Evolutionary conservation across 2,329 filamentous ascomycete genomes (phyloP).

Genomic region (Purpureocillium lavendulum): DNA sequence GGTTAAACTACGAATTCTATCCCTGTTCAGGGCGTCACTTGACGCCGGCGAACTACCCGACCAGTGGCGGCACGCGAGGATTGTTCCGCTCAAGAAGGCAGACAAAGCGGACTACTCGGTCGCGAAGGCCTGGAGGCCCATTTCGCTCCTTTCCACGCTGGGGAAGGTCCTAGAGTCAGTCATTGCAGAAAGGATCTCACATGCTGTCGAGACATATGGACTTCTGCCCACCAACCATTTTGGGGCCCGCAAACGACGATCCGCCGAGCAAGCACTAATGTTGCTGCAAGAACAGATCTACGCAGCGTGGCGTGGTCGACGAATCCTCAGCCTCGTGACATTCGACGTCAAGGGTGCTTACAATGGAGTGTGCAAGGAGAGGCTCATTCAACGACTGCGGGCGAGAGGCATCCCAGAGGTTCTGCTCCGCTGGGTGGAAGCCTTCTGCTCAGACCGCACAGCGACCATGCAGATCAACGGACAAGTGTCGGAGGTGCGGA

Average conservation of each 20-base stretch:
- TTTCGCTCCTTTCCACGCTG: conserved; percentile 10
- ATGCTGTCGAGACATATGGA: conserved; percentile 4
- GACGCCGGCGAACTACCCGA: conserved; percentile 9
- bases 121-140: conserved; percentile 13
- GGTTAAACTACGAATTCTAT: conserved; percentile 8
- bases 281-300: conserved; percentile 6
- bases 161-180: conserved; percentile 12
- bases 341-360: conserved; percentile 9
- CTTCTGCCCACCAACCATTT: conserved; percentile 6
- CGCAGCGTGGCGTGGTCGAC: conserved; percentile 2
- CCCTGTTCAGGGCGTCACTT: conserved; percentile 9
- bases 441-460: conserved; percentile 5
- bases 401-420: conserved; percentile 7
- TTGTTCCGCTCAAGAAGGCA: conserved; percentile 19
- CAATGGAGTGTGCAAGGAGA: conserved; percentile 9
- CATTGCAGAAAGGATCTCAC: conserved; percentile 10
- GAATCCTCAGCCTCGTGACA: conserved; percentile 6
- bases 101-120: conserved; percentile 16
- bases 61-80: conserved; percentile 16
- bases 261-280: conserved; percentile 5
- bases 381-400: conserved; percentile 6
- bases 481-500: neutral
- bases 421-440: conserved; percentile 6
- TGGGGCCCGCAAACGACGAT: conserved; percentile 6
- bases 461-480: conserved; percentile 1